Evolutionary conservation across 192 early-diverging fungal species (phyloP).

Genomic region (Mortierella hygrophila): DNA sequence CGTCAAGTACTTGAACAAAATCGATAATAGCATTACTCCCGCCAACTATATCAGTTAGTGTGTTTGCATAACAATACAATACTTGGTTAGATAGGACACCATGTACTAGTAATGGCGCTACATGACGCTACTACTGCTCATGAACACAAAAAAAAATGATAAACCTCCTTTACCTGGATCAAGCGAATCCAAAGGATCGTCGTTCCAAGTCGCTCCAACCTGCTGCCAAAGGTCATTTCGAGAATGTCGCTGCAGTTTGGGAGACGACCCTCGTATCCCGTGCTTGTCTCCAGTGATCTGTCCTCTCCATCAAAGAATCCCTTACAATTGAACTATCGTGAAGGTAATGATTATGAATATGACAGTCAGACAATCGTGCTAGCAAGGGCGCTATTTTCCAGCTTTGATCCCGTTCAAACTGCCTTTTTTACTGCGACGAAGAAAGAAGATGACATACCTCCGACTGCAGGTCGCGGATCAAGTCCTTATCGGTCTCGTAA

Average conservation of each 20-base stretch:
- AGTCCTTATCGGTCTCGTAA: constrained; percentile 4
- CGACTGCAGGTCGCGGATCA: constrained; percentile 20
- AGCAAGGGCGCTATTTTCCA: not conserved
- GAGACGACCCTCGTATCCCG: not conserved
- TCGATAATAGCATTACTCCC: constrained; percentile 26
- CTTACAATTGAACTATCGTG: constrained; percentile 29
- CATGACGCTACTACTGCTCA: not conserved
- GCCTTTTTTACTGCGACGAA: not conserved
- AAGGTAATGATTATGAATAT: not conserved
- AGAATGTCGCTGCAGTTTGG: constrained; percentile 29
- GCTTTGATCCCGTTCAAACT: no score
- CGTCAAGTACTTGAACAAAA: constrained; percentile 36
- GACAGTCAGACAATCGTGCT: not conserved
- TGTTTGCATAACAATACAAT: no score
- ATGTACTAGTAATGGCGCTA: no score
- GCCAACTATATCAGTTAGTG: constrained; percentile 14
- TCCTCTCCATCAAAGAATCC: constrained; percentile 22
- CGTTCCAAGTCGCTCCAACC: constrained; percentile 6
- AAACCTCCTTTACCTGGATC: constrained; percentile 22
- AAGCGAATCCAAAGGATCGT: constrained; percentile 28
- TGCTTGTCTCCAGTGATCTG: constrained; percentile 1
- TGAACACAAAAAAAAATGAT: not conserved
- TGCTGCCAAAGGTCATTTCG: constrained; percentile 21
- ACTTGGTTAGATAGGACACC: not conserved
- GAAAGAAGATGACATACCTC: constrained; percentile 17